Evolutionary conservation across 2,329 filamentous ascomycete species (phyloP), one percentile per base, ranked within the genome.

Genomic region (Talaromyces funiculosus): DNA sequence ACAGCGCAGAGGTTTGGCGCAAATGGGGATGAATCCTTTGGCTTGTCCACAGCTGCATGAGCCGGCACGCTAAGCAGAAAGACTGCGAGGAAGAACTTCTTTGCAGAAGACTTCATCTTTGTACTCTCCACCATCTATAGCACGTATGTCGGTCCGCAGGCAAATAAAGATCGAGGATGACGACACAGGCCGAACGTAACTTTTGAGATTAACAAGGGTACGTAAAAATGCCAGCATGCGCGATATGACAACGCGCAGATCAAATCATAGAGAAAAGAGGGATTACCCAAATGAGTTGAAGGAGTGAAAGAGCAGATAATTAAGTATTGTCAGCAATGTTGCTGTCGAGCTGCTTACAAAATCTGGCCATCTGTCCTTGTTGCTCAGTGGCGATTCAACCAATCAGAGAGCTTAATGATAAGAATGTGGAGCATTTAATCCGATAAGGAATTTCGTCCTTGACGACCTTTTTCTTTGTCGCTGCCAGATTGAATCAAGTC

Each of bases 21-120:
- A 61, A 72, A 68, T 14, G 66, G 70, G 43, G 72, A 69, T 42
- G 73, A 65, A 70, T 71, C 45, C 29, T 53, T 59, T 71, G 68
- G 70, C 73, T 73, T 65, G 71, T 78, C 69, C 71, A 72, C 69
- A 65, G 71, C 71, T 49, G 78, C 82, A 68, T 80, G 78, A 59
- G 77, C 76, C 54, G 78, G 72, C 60, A 77, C 75, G 63, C 85
- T 77, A 67, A 87, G 77, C 66, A 83, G 77, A 69, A 87, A 86
- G 64, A 86, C 77, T 59, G 84, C 85, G 60, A 87, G 77, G 72
- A 84, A 87, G 73, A 87, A 86, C 43, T 81, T 70, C 64, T 79
- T 78, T 61, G 80, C 77, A 58, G 82, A 80, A 60, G 78, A 73
- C 67, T 78, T 81, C 83, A 85, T 85, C 14, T 54, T 65, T 51